Evolutionary conservation across 1,139 yeast species (phyloP), one percentile per base, ranked within the genome.

Genomic region (Pichia terricola): DNA sequence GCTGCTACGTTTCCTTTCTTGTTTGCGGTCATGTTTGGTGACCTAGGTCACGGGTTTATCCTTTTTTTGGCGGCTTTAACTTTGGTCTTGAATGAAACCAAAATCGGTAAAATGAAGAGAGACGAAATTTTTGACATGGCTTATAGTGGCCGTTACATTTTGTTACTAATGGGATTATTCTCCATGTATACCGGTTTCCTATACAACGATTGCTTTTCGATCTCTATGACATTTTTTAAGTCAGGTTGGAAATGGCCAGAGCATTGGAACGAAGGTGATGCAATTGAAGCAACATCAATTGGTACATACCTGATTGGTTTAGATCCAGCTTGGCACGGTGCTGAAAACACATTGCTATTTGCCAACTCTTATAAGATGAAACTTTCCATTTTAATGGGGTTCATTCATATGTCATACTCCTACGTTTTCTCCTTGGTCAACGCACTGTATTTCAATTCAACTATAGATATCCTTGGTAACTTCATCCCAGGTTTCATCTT

Each of bases 11-110:
- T 83, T 68, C 94, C 94, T 35, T 83, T 83, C 58, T 80, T 83
- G 87, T 83, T 83, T 65, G 89, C 94, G 34, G 78, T 83, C 53
- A 83, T 83, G 94, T 83, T 83, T 68, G 94, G 94, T 70, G 94
- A 83, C 65, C 63, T 81, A 50, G 94, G 94, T 28, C 94, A 83
- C 61, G 94, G 94, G 4, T 70, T 82, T 50, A 70, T 83, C 46
- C 65, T 83, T 56, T 64, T 76, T 40, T 63, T 79, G 50, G 79
- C 81, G 32, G 88, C 86, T 1, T 60, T 69, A 36, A 59, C 68
- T 26, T 65, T 83, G 53, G 87, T 83, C 6, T 55, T 72, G 44
- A 76, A 78, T 56, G 91, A 83, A 58, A 75, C 70, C 53, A 67
- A 69, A 46, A 68, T 83, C 40, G 75, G 70, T 28, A 68, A 66